A percentile compares a stretch with the other conserved stretches of the same genome.
phyloP scores from a whole-genome alignment of 352 stramenopile species.

The Thraustochytrium sp. region DNA sequence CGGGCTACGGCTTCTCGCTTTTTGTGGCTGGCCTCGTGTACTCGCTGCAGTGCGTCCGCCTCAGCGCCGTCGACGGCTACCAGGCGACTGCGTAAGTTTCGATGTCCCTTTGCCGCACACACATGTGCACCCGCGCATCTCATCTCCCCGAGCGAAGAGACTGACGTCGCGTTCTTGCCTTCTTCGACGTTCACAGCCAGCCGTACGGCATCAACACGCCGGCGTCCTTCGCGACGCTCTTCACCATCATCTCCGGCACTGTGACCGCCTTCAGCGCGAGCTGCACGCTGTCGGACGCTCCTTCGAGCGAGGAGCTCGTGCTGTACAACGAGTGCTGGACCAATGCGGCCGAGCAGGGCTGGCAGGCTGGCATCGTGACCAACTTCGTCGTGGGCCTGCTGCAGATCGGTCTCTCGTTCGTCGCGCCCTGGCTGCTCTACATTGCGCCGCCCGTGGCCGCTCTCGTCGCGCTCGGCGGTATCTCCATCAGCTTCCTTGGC shows the following conservation, averaged over 20 bases:
- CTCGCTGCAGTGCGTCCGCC: slow-evolving; percentile 26
- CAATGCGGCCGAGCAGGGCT: background rate
- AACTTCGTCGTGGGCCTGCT: slow-evolving; percentile 40
- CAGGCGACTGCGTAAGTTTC: background rate
- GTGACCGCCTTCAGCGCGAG: slow-evolving; percentile 31
- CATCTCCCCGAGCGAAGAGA: no score
- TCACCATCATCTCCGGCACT: slow-evolving; percentile 51
- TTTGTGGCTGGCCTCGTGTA: slow-evolving; percentile 47
- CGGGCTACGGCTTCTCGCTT: slow-evolving; percentile 45
- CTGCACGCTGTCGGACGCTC: background rate
- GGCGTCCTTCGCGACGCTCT: slow-evolving; percentile 50
- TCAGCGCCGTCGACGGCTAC: background rate
- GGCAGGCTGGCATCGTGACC: slow-evolving; percentile 26
- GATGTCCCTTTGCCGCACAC: no score
- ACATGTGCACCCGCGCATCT: no score
- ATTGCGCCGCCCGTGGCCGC: slow-evolving; percentile 31
- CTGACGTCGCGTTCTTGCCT: no score
- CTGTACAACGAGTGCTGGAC: background rate
- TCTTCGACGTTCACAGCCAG: slow-evolving; percentile 8
- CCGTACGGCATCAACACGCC: slow-evolving; percentile 53
- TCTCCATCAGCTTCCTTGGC: slow-evolving; percentile 26
- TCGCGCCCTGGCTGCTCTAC: background rate
- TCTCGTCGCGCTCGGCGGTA: slow-evolving; percentile 3
- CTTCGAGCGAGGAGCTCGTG: background rate
- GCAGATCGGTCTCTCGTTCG: background rate